Percentiles rank a stretch among this genome's conserved stretches.
Conservation (phyloP, 345 rosid genomes). For the Jatropha curcas region DNA sequence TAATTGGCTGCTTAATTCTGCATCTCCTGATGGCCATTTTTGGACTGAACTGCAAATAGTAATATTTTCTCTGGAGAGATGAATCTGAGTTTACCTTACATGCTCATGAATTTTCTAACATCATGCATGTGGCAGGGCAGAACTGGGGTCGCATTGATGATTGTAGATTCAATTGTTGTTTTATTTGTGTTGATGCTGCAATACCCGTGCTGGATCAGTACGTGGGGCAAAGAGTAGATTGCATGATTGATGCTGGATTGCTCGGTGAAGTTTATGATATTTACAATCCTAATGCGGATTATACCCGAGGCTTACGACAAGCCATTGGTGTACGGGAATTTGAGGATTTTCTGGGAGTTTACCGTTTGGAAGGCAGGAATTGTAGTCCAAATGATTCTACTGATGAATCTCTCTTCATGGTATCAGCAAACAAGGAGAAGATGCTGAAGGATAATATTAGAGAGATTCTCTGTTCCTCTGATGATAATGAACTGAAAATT, state of each 20-base stretch:
- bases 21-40: neutral
- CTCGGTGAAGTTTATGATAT: slow-evolving; percentile 77
- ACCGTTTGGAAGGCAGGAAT: slow-evolving; percentile 26
- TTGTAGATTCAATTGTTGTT: slow-evolving; percentile 70
- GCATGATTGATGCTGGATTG: slow-evolving; percentile 78
- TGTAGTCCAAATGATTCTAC: slow-evolving; percentile 21
- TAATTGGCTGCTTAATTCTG: neutral
- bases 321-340: slow-evolving; percentile 94
- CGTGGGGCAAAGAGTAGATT: slow-evolving; percentile 79
- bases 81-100: neutral
- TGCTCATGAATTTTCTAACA: slow-evolving; percentile 25
- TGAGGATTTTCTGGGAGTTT: slow-evolving; percentile 50
- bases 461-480: slow-evolving; percentile 38
- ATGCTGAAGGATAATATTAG: slow-evolving; percentile 42
- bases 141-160: slow-evolving; percentile 79
- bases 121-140: slow-evolving; percentile 77
- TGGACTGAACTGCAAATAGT: neutral
- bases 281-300: slow-evolving; percentile 59
- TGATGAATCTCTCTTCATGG: slow-evolving; percentile 19
- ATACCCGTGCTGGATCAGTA: slow-evolving; percentile 60
- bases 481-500: slow-evolving; percentile 41
- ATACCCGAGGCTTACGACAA: slow-evolving; percentile 80
- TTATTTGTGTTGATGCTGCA: slow-evolving; percentile 72
- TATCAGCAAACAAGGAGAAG: slow-evolving; percentile 28
- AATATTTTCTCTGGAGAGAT: neutral